Base-by-base conservation (phyloP, 1,284 basidiomycete genomes). In the Trichosporon sp. region DNA sequence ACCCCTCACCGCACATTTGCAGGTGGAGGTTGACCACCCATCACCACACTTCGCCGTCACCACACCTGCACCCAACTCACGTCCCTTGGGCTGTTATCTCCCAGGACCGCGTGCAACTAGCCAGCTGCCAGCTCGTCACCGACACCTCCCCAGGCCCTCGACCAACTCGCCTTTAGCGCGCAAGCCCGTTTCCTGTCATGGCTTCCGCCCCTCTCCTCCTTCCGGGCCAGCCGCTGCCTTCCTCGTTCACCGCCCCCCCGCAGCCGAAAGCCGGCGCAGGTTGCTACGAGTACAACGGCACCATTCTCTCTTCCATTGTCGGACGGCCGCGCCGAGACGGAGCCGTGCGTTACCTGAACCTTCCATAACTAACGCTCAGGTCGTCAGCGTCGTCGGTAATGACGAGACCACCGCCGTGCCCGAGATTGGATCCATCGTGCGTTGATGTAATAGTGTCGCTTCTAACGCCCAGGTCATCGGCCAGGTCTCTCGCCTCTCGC, bases 191-290 rank as follows among this genome's bases (percentile, higher is more conserved):
- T 26, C 26, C 26, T 26, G 26, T 26, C 26, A 26, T 26, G 26
- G 26, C 26, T 26, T 54, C 67, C 7, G 66, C 77, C 77, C 73
- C 71, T 14, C 67, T 87, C 26, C 84, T 93, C 32, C 86, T 96
- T 7, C 93, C 94, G 68, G 94, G 94, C 5, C 94, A 96, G 83
- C 92, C 92, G 8, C 86, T 95, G 66, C 85, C 87, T 6, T 78
- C 89, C 0, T 87, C 89, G 2, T 86, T 86, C 48, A 88, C 87
- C 2, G 38, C 76, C 0, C 89, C 91, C 38, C 84, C 85, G 0
- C 87, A 76, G 51, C 80, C 90, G 8, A 86, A 88, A 76, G 84
- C 90, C 16, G 92, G 92, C 6, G 77, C 85, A 2, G 94, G 94
- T 4, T 88, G 90, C 31, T 96, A 94, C 81, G 77, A 85, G 40